Evolutionary conservation across 2,329 filamentous ascomycete species (phyloP).

Genomic region (Sporothrix variecibatus): DNA sequence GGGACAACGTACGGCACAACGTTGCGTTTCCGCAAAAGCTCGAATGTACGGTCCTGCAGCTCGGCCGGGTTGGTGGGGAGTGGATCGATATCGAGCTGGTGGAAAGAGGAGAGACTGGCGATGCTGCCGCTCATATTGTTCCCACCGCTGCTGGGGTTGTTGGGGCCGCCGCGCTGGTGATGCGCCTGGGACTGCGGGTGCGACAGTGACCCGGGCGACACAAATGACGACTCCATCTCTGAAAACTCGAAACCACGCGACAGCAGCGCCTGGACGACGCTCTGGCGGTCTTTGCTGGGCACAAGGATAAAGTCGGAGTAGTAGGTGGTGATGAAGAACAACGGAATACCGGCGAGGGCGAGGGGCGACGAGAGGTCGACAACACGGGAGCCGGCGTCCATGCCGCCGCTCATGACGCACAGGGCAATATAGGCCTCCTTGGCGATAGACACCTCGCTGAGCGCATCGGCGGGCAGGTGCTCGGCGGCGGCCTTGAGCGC

Average conservation of each 20-base stretch:
- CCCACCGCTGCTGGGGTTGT: constrained; percentile 51
- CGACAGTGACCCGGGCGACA: constrained; percentile 51
- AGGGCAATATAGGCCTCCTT: constrained; percentile 84
- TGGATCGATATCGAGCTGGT: constrained; percentile 59
- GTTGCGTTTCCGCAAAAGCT: constrained; percentile 73
- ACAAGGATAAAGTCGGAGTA: constrained; percentile 97
- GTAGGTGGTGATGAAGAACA: constrained; percentile 98
- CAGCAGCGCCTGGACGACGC: constrained; percentile 75
- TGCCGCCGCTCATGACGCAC: constrained; percentile 83
- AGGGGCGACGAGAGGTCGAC: constrained; percentile 89
- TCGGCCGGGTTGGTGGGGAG: constrained; percentile 77
- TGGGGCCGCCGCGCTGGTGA: constrained; percentile 29
- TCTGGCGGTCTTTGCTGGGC: constrained; percentile 70
- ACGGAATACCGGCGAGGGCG: constrained; percentile 87
- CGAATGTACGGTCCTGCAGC: constrained; percentile 80
- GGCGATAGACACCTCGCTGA: constrained; percentile 68
- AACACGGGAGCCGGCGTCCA: constrained; percentile 88
- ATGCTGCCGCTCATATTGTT: constrained; percentile 22
- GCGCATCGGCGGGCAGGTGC: constrained; percentile 55
- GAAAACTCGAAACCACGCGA: constrained; percentile 83
- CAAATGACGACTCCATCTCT: constrained; percentile 66
- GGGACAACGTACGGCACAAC: constrained; percentile 72
- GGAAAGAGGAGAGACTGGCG: constrained; percentile 35
- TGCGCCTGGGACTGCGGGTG: constrained; percentile 33
- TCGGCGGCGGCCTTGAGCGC: constrained; percentile 53